These are phyloP conservation scores for Plasmodium gonderi DNA, from an alignment of 169 alveolate species.

Conservation along the genomic window DNA sequence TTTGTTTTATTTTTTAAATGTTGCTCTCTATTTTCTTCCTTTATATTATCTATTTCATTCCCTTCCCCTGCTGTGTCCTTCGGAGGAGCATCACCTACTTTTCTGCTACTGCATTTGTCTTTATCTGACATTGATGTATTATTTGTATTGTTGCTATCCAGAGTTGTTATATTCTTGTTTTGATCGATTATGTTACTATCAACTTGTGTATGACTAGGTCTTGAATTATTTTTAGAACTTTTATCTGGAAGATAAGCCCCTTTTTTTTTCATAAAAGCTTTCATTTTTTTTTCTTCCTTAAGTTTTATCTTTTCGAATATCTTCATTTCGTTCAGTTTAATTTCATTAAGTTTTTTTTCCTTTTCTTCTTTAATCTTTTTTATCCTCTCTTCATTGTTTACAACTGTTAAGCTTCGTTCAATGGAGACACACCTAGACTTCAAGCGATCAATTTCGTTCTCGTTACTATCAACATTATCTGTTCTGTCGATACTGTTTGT, in stretches of 20 bases:
- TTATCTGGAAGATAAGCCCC: background rate
- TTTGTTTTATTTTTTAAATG: too few species aligned
- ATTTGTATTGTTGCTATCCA: background rate
- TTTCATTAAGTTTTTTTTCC: constrained; percentile 42
- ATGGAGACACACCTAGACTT: background rate
- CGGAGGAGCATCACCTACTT: background rate
- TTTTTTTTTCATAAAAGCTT: constrained; percentile 33
- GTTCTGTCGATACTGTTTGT: too few species aligned
- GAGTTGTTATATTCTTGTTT: background rate
- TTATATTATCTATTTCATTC: background rate
- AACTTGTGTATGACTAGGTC: background rate
- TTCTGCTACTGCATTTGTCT: background rate
- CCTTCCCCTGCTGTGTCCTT: background rate
- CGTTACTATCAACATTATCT: background rate
- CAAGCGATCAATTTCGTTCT: background rate
- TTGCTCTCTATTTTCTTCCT: constrained; percentile 1
- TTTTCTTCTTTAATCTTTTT: constrained; percentile 26
- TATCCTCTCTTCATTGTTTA: constrained; percentile 17
- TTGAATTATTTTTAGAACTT: background rate
- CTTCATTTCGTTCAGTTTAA: constrained; percentile 60
- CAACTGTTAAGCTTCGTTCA: constrained; percentile 1
- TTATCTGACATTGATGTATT: too few species aligned
- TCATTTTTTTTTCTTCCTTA: constrained; percentile 63
- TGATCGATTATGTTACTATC: background rate
- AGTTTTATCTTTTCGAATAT: constrained; percentile 52